These are phyloP conservation scores for Bothriochloa decipiens DNA, from an alignment of 176 grass and related monocot species.

Conservation along the genomic window DNA sequence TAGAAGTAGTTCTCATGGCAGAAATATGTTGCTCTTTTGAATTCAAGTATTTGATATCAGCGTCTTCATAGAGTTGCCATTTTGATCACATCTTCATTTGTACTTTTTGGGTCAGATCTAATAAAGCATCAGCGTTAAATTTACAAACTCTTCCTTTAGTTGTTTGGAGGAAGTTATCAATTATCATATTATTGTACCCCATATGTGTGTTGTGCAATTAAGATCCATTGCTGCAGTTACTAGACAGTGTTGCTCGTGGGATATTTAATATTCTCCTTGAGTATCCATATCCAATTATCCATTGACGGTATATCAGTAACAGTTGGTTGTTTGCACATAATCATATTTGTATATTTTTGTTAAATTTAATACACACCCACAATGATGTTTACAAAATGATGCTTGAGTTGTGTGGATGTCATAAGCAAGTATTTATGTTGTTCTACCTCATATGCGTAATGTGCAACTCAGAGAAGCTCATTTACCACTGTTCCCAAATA, in stretches of 20 bases:
- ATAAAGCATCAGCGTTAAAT: neutral
- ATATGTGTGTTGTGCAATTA: constrained; percentile 1
- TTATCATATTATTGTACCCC: neutral
- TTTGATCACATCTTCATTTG: neutral
- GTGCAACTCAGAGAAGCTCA: neutral
- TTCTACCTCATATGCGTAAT: neutral
- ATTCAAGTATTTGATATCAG: neutral
- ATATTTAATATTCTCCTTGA: neutral
- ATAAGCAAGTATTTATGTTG: neutral
- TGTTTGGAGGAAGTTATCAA: neutral
- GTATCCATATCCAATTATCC: neutral
- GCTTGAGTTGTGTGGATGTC: neutral
- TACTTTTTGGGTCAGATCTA: constrained; percentile 13
- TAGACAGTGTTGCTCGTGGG: neutral
- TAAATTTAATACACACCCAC: neutral
- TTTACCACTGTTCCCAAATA: neutral
- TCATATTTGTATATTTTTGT: neutral
- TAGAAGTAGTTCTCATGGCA: neutral
- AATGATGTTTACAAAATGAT: neutral
- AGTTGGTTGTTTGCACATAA: neutral
- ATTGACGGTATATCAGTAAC: neutral
- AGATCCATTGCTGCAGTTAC: neutral
- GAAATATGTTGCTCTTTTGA: constrained; percentile 1
- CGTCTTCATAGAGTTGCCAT: neutral
- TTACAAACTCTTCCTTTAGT: neutral